Evolutionary conservation across 495 filamentous ascomycete species (phyloP).

Genomic region (Penicillium pulvis): DNA sequence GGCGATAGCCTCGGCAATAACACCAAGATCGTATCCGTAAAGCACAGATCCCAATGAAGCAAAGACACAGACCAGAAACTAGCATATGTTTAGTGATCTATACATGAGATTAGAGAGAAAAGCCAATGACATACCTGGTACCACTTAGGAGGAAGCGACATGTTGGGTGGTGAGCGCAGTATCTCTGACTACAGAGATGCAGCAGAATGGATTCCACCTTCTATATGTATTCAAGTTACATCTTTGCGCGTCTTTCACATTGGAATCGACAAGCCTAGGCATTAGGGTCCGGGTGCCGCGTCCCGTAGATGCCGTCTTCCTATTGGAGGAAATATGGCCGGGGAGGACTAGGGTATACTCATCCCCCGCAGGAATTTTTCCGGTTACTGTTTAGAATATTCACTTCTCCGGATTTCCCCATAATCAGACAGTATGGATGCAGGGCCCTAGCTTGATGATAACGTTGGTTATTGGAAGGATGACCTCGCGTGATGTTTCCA

Average conservation of each 20-base stretch:
- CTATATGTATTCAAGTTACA: neutral
- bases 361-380: constrained; percentile 18
- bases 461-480: neutral
- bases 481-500: neutral
- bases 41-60: constrained; percentile 55
- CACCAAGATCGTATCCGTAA: constrained; percentile 50
- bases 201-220: neutral
- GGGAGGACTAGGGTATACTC: neutral
- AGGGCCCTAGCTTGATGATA: neutral
- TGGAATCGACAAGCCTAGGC: neutral
- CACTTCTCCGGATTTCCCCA: neutral
- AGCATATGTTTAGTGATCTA: constrained; percentile 23
- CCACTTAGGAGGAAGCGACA: constrained; percentile 11
- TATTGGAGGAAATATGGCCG: constrained; percentile 15
- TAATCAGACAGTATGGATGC: neutral
- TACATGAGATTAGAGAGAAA: neutral
- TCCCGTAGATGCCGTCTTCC: neutral
- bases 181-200: neutral
- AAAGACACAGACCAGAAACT: constrained; percentile 56
- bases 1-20: constrained; percentile 49
- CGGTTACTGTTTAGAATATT: constrained; percentile 3
- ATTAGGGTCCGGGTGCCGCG: neutral
- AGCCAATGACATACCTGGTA: constrained; percentile 9
- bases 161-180: neutral
- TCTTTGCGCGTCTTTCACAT: neutral